These are phyloP conservation scores for Boehmeria nivea DNA, from an alignment of 306 rosid genomes.

Conservation along the genomic window DNA sequence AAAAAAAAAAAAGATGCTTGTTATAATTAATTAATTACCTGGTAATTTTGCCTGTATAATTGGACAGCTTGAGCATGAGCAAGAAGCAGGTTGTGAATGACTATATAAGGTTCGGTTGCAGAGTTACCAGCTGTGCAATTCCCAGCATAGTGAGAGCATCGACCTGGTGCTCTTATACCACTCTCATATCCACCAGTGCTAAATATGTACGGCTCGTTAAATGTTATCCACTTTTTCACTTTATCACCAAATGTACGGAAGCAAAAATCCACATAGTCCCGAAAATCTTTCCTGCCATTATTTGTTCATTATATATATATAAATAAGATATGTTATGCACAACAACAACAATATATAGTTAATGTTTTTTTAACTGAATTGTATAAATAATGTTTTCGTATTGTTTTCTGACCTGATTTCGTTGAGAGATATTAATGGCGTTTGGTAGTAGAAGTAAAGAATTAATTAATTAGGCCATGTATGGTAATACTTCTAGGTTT, in stretches of 20 bases:
- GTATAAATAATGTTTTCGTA: too few species aligned
- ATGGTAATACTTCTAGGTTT: too few species aligned
- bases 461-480: too few species aligned
- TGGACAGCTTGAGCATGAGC: constrained; percentile 54
- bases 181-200: constrained; percentile 20
- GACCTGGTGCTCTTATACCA: constrained; percentile 28
- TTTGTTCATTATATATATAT: too few species aligned
- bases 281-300: too few species aligned
- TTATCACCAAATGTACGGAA: constrained; percentile 49
- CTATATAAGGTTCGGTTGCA: constrained; percentile 50
- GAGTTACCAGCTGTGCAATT: constrained; percentile 49
- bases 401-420: too few species aligned
- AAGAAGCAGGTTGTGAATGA: constrained; percentile 47
- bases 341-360: too few species aligned
- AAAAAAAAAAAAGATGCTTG: too few species aligned
- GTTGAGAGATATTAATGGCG: too few species aligned
- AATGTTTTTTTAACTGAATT: too few species aligned
- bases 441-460: too few species aligned
- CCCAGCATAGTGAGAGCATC: constrained; percentile 42
- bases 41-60: constrained; percentile 34
- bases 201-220: constrained; percentile 44
- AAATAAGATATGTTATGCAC: too few species aligned
- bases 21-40: constrained; percentile 8
- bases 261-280: constrained; percentile 56
- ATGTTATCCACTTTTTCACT: constrained; percentile 59